Base-by-base conservation (phyloP, 208 protist species). In the Acanthamoeba divionensis region DNA sequence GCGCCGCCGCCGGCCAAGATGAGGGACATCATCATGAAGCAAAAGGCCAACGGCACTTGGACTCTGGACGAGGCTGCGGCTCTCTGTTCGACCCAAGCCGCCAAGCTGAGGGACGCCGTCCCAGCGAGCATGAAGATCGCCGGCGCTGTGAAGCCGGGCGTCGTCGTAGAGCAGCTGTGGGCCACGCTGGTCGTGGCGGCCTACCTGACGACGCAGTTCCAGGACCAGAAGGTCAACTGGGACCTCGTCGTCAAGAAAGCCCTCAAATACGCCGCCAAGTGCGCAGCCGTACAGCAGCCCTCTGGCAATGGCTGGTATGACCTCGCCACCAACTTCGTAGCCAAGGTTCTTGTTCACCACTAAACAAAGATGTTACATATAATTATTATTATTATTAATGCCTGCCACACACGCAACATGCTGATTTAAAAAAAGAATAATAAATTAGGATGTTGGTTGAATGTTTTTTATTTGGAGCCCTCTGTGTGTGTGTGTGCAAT, bases 181-280 rank as follows among this genome's bases (percentile, higher is more conserved):
- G 77, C 77, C 33, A 86, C 77, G 33, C 54, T 38, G 2, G 55
- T 86, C 8, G 77, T 86, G 77, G 77, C 55, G 52, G 77, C 48
- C 31, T 86, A 29, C 55, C 55, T 86, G 52, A 21, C 48, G 41
- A 26, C 10, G 15, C 13, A 66, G 24, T 86, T 62, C 9, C 2
- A 36, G 18, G 75, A 85, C 21, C 75, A 86, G 77, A 86, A 86
- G 52, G 48, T 10, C 48, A 86, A 86, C 44, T 86, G 77, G 77
- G 77, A 86, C 29, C 77, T 86, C 54, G 77, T 86, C 33, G 77
- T 86, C n/a, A 63, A 86, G 77, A 86, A 86, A 36, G 77, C 77
- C 12, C 5, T 26, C 29, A 86, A 86, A 50, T 86, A 47, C 33
- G 21, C 65, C 52, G 52, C 55, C 36, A 41, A 41, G 36, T 41